Evolutionary conservation across 371 early-diverging fungal genomes (phyloP), one percentile per base, ranked within the genome.

Genomic region (Apophysomyces sp.): DNA sequence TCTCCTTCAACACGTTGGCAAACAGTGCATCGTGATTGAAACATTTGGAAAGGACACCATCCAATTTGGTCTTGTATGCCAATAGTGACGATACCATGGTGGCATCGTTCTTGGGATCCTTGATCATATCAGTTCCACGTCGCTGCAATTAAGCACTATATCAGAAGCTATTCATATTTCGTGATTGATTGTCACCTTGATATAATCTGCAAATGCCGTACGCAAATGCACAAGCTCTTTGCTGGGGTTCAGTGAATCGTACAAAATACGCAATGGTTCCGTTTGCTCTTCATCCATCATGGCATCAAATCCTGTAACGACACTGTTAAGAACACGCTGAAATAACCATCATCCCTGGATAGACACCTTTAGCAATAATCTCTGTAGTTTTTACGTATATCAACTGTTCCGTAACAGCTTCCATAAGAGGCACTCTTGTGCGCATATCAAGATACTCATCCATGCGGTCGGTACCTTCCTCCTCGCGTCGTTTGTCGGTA

Each of bases 1-100:
- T 86, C 63, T 94, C 92, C 55, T 92, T 92, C 49, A 92, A 58
- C 0, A 92, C 76, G 15, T 92, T 75, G 2, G 71, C 64, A 63
- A 96, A 91, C 21, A 58, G 61, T 1, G 78, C 71, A 63, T 87
- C 84, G 41, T 67, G 72, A 9, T 75, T 65, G 71, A 96, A 97
- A 24, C 91, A 76, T 2, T 69, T 61, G 24, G 60, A 51, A 31
- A 92, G 57, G 6, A 96, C 71, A 7, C 62, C 68, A 56, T 93
- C 92, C 57, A 96, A 66, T 13, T 81, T 83, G 16, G 63, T 49
- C 62, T 93, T 92, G 67, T 94, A 87, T 2, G 69, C 65, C 8
- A 97, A 62, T 2, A 98, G 73, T 9, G 78, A 76, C 3, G 80
- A 68, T 6, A 98, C 87, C 89, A 78, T 73, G 18, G 40, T 55